These are phyloP conservation scores for Elsinoe fawcettii DNA, from an alignment of 2,329 filamentous ascomycete genomes.

Conservation along the genomic window DNA sequence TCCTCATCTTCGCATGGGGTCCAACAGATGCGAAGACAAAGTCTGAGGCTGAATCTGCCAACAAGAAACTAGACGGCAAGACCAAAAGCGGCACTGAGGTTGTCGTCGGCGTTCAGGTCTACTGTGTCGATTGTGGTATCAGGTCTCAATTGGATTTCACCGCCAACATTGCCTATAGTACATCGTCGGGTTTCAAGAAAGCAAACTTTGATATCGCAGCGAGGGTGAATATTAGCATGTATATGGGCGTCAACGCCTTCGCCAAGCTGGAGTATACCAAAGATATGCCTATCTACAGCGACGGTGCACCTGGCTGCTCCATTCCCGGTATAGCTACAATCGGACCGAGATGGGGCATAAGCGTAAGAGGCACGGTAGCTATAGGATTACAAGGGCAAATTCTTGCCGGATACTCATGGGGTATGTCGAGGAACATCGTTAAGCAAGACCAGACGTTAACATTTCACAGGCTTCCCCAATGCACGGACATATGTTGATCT, in stretches of 20 bases:
- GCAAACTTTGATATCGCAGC: constrained; percentile 15
- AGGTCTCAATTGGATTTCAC: constrained; percentile 15
- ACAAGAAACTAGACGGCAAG: constrained; percentile 15
- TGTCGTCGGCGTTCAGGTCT: constrained; percentile 17
- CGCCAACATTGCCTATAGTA: constrained; percentile 17
- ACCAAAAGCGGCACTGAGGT: constrained; percentile 14
- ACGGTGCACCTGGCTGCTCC: constrained; percentile 16
- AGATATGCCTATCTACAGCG: constrained; percentile 15
- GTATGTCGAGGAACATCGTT: background rate
- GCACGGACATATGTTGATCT: constrained; percentile 16
- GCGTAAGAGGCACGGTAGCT: constrained; percentile 13
- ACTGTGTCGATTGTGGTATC: constrained; percentile 19
- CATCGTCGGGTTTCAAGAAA: constrained; percentile 14
- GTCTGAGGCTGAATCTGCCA: constrained; percentile 4
- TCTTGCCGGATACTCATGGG: constrained; percentile 14
- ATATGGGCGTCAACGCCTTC: constrained; percentile 19
- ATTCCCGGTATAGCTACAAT: constrained; percentile 17
- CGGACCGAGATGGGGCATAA: constrained; percentile 10
- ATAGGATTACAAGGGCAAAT: constrained; percentile 10
- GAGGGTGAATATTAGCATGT: constrained; percentile 17
- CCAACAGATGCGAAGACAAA: background rate
- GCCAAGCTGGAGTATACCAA: constrained; percentile 17
- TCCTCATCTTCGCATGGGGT: constrained; percentile 17
- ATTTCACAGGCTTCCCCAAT: constrained; percentile 6
- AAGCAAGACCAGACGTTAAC: background rate